Evolutionary conservation across 805 yeast genomes (phyloP).

Genomic region (Nakazawaea sp.): DNA sequence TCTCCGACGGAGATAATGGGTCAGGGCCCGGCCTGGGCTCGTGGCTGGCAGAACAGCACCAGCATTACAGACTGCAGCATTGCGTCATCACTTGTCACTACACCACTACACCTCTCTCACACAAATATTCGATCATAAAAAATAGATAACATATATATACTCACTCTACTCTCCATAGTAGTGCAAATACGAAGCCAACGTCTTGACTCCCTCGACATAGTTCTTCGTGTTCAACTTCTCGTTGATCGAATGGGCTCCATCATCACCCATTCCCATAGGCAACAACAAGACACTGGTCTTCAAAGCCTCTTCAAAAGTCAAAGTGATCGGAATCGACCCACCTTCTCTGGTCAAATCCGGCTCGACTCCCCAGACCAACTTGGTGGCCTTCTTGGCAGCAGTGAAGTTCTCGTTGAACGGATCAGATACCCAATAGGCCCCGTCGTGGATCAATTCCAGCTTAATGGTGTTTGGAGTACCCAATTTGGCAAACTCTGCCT

Average conservation of each 20-base stretch:
- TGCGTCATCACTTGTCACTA: too few relatives aligned
- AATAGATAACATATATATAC: too few relatives aligned
- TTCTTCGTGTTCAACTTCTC: constrained; percentile 87
- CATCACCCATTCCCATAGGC: constrained; percentile 99
- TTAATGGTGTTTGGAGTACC: constrained; percentile 70
- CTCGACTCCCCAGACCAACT: constrained; percentile 88
- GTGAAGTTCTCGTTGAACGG: constrained; percentile 89
- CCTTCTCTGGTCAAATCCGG: constrained; percentile 99
- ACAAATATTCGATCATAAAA: too few relatives aligned
- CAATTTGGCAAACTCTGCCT: constrained; percentile 57
- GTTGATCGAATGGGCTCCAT: constrained; percentile 97
- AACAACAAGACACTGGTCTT: constrained; percentile 80
- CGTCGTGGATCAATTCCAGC: constrained; percentile 84
- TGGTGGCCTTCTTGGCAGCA: constrained; percentile 92
- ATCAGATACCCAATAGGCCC: constrained; percentile 93
- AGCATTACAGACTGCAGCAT: too few relatives aligned
- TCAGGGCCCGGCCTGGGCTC: too few relatives aligned
- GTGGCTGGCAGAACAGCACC: too few relatives aligned
- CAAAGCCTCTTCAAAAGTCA: constrained; percentile 84
- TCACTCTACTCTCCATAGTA: constrained; percentile 42
- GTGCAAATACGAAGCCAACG: constrained; percentile 89
- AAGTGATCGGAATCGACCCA: constrained; percentile 96
- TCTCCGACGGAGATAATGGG: too few relatives aligned
- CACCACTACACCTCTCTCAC: too few relatives aligned
- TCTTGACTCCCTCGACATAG: constrained; percentile 90